Evolutionary conservation across 805 yeast species (phyloP).

Genomic region (Candida pseudoglaebosa): DNA sequence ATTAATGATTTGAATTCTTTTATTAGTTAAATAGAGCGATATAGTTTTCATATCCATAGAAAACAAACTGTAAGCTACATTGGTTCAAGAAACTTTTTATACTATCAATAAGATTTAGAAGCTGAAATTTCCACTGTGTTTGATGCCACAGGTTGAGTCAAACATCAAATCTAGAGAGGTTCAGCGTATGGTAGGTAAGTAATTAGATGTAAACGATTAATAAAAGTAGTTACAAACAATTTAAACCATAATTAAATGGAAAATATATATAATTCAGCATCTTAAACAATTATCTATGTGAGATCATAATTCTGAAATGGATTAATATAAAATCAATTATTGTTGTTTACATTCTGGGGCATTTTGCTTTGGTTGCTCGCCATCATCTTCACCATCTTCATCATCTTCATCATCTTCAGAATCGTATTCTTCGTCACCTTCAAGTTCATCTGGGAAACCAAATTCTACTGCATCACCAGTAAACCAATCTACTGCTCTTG

Average conservation of each 20-base stretch:
- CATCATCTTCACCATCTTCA: constrained; percentile 59
- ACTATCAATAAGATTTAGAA: too few species aligned
- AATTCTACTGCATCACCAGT: constrained; percentile 93
- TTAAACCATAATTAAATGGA: too few species aligned
- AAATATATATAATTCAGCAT: too few species aligned
- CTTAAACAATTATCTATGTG: neutral
- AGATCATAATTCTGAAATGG: neutral
- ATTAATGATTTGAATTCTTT: neutral
- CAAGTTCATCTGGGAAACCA: constrained; percentile 52
- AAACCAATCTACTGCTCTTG: constrained; percentile 97
- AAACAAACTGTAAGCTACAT: too few species aligned
- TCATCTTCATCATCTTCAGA: constrained; percentile 61
- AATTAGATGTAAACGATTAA: too few species aligned
- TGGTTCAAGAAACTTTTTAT: too few species aligned
- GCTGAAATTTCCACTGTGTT: too few species aligned
- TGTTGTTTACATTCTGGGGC: constrained; percentile 80
- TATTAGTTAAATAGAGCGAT: neutral
- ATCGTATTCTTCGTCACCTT: constrained; percentile 57
- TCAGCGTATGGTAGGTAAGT: too few species aligned
- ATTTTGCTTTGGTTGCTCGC: constrained; percentile 51
- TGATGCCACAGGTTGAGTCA: too few species aligned
- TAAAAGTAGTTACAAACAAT: too few species aligned
- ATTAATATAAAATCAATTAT: constrained; percentile 17
- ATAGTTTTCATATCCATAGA: neutral
- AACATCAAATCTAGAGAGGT: too few species aligned